Evolutionary conservation across 768 basidiomycete genomes (phyloP).

Genomic region (Lenzites betulinus): DNA sequence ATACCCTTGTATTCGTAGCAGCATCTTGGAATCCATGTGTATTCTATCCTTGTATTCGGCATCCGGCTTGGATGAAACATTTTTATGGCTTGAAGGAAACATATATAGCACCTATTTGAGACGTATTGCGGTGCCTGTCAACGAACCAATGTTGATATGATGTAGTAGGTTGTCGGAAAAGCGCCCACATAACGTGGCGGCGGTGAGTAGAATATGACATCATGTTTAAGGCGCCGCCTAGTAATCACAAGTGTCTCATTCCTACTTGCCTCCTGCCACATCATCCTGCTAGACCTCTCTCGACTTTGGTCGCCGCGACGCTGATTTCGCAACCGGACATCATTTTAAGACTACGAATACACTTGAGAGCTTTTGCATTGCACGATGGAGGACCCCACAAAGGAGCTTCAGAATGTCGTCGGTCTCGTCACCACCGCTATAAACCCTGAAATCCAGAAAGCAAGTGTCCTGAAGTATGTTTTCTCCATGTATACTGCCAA

Average conservation of each 20-base stretch:
- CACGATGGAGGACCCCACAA: conserved; percentile 57
- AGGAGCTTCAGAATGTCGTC: conserved; percentile 51
- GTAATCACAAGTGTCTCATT: neutral
- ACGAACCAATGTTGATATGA: neutral
- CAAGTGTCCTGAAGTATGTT: conserved; percentile 37
- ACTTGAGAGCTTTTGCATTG: too few species aligned
- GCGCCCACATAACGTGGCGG: neutral
- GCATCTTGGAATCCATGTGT: too few species aligned
- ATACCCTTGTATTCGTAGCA: too few species aligned
- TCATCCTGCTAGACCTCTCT: neutral
- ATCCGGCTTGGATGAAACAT: too few species aligned
- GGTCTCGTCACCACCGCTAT: conserved; percentile 47
- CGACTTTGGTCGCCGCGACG: neutral
- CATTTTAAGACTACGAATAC: too few species aligned
- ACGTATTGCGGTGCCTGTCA: neutral
- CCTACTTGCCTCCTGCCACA: neutral
- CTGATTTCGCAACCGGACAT: neutral
- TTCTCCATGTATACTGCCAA: too few species aligned
- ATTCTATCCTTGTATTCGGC: too few species aligned
- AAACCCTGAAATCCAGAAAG: conserved; percentile 52
- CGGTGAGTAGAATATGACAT: conserved; percentile 4
- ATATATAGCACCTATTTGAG: neutral
- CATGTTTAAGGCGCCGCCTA: neutral
- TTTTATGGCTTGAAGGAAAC: too few species aligned
- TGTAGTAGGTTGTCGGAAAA: neutral